phyloP scores from a whole-genome alignment of 345 rosid genomes.

The Salix exigua region DNA sequence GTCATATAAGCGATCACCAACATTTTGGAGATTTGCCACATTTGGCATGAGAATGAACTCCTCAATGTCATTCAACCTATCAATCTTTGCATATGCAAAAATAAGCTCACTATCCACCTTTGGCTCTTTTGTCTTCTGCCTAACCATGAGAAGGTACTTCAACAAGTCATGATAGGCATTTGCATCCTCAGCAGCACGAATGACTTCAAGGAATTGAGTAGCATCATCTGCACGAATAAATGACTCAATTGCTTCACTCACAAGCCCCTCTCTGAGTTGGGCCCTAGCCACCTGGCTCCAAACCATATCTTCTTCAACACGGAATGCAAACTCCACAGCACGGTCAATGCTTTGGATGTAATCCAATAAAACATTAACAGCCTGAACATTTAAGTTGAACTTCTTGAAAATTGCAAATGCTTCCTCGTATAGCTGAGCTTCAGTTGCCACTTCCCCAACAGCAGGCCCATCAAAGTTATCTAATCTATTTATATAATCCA shows the following conservation, averaged over 20 bases:
- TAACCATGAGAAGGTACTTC: conserved; percentile 92
- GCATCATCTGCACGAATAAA: conserved; percentile 94
- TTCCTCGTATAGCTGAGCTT: conserved; percentile 84
- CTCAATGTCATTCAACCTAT: conserved; percentile 79
- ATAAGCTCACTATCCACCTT: conserved; percentile 94
- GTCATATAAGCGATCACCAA: conserved; percentile 89
- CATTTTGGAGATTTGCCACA: conserved; percentile 91
- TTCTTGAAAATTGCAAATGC: conserved; percentile 82
- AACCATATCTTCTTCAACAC: conserved; percentile 95
- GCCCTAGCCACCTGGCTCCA: conserved; percentile 98
- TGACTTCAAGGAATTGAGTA: conserved; percentile 71
- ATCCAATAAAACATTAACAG: conserved; percentile 67
- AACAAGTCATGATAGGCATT: conserved; percentile 93
- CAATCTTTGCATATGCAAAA: conserved; percentile 91
- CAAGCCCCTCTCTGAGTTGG: conserved; percentile 89
- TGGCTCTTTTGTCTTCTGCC: conserved; percentile 90
- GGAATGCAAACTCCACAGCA: conserved; percentile 93
- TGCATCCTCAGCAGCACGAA: conserved; percentile 67
- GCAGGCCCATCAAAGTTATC: conserved; percentile 99
- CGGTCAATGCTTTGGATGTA: conserved; percentile 68
- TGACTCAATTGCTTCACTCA: conserved; percentile 94
- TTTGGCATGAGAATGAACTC: conserved; percentile 97
- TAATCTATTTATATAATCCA: conserved; percentile 93
- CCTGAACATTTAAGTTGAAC: conserved; percentile 75
- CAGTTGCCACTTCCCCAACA: conserved; percentile 94